Percentiles rank a stretch among this genome's conserved stretches.
Evolutionary conservation across 2,329 filamentous ascomycete genomes (phyloP).

Genomic region (Ceratocystis alfenasii): DNA sequence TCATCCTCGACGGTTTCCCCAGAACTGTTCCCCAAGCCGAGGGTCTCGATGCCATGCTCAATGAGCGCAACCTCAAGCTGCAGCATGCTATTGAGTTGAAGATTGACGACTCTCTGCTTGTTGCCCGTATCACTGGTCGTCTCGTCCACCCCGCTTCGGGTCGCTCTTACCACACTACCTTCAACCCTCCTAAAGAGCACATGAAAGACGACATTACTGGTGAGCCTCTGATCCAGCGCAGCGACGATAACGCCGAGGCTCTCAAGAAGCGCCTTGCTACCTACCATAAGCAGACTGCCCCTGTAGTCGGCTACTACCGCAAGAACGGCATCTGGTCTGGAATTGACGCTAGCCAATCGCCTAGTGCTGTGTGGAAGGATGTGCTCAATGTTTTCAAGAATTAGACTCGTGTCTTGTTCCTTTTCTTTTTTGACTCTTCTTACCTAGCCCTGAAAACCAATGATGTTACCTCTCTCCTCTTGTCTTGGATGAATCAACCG

Average conservation of each 20-base stretch:
- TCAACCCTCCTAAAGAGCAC: constrained; percentile 87
- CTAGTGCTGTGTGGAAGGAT: constrained; percentile 89
- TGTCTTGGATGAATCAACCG: background rate
- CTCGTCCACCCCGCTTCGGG: constrained; percentile 92
- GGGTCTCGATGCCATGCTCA: constrained; percentile 86
- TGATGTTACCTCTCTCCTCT: background rate
- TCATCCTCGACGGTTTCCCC: constrained; percentile 98
- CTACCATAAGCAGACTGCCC: constrained; percentile 87
- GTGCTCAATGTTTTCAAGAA: constrained; percentile 68
- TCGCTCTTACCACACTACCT: constrained; percentile 94
- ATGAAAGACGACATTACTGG: constrained; percentile 98
- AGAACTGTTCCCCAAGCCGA: constrained; percentile 92
- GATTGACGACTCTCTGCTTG: constrained; percentile 88
- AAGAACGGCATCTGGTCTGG: constrained; percentile 94
- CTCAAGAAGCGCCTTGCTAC: constrained; percentile 88
- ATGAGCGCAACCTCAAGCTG: constrained; percentile 63
- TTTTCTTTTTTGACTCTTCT: constrained; percentile 12
- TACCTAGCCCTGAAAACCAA: constrained; percentile 9
- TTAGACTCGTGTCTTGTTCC: constrained; percentile 13
- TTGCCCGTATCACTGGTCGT: constrained; percentile 91
- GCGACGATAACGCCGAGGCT: constrained; percentile 91
- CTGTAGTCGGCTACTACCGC: constrained; percentile 93
- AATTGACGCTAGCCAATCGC: constrained; percentile 91
- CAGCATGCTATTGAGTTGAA: constrained; percentile 94
- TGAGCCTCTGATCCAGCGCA: constrained; percentile 90